Percentiles rank a stretch among this genome's conserved stretches.
Conservation (phyloP, 2,329 filamentous ascomycete genomes). For the Cladophialophora immunda region DNA sequence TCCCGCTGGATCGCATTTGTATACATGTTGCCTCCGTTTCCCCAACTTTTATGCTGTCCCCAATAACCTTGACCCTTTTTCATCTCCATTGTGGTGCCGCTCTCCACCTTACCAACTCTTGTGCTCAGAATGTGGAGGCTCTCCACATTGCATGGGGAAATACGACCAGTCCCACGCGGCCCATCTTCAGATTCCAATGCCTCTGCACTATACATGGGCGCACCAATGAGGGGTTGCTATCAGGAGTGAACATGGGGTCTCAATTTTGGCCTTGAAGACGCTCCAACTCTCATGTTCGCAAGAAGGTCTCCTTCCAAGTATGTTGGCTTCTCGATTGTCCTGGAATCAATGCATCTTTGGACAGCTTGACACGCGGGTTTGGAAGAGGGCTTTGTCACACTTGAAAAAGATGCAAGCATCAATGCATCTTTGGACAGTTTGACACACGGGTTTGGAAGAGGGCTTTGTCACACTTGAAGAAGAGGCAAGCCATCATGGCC, state of each 20-base stretch:
- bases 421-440: not conserved
- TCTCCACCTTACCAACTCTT: constrained; percentile 6
- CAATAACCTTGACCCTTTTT: not conserved
- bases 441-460: constrained; percentile 2
- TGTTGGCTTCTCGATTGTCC: not conserved
- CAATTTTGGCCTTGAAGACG: not conserved
- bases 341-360: not conserved
- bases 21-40: too few species aligned
- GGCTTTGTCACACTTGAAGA: not conserved
- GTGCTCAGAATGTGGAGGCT: constrained; percentile 11
- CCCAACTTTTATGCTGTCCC: not conserved
- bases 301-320: not conserved
- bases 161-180: constrained; percentile 16
- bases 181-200: constrained; percentile 2
- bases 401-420: too few species aligned
- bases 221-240: constrained; percentile 15
- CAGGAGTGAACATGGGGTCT: not conserved
- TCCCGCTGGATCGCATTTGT: not conserved
- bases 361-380: constrained; percentile 6
- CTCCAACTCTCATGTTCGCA: not conserved
- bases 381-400: not conserved
- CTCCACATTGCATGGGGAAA: constrained; percentile 9
- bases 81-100: not conserved
- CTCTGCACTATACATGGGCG: not conserved
- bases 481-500: constrained; percentile 3